These are phyloP conservation scores for Ustilago esculenta DNA, from an alignment of 1,284 basidiomycete genomes.

Conservation along the genomic window DNA sequence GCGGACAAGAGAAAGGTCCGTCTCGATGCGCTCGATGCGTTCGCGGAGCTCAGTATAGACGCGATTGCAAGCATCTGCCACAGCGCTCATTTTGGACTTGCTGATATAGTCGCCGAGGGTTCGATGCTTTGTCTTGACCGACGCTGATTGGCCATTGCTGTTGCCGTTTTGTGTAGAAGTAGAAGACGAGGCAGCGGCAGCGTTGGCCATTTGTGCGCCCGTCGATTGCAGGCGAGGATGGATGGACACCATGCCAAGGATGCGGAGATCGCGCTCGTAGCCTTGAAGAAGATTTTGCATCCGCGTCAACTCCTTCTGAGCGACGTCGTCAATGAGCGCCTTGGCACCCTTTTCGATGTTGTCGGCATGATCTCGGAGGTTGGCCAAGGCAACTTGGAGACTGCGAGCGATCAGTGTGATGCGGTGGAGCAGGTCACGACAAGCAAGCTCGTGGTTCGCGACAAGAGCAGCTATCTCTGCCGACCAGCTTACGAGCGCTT, in stretches of 20 bases:
- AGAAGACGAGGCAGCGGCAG: conserved; percentile 20
- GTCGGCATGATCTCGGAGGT: conserved; percentile 57
- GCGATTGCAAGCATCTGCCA: conserved; percentile 51
- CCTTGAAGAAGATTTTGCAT: conserved; percentile 60
- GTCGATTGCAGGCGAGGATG: conserved; percentile 49
- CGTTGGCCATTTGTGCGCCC: conserved; percentile 18
- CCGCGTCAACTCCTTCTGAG: conserved; percentile 48
- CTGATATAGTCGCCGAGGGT: conserved; percentile 62
- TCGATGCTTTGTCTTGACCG: conserved; percentile 29
- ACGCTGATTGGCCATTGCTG: conserved; percentile 8
- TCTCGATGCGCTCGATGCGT: conserved; percentile 35
- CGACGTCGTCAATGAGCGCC: conserved; percentile 44
- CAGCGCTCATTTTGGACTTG: conserved; percentile 51
- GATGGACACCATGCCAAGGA: conserved; percentile 57
- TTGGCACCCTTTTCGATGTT: conserved; percentile 51
- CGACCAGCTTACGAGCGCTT: conserved; percentile 53
- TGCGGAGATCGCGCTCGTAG: conserved; percentile 55
- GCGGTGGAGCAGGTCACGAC: conserved; percentile 33
- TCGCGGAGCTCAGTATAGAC: conserved; percentile 48
- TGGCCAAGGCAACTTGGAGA: conserved; percentile 56
- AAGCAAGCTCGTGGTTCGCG: conserved; percentile 8
- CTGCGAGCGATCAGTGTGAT: conserved; percentile 53
- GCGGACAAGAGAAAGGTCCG: conserved; percentile 40
- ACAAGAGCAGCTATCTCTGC: conserved; percentile 18
- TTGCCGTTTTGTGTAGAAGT: conserved; percentile 18